Base-by-base conservation (phyloP, 2,329 filamentous ascomycete species). In the Calycina marina region DNA sequence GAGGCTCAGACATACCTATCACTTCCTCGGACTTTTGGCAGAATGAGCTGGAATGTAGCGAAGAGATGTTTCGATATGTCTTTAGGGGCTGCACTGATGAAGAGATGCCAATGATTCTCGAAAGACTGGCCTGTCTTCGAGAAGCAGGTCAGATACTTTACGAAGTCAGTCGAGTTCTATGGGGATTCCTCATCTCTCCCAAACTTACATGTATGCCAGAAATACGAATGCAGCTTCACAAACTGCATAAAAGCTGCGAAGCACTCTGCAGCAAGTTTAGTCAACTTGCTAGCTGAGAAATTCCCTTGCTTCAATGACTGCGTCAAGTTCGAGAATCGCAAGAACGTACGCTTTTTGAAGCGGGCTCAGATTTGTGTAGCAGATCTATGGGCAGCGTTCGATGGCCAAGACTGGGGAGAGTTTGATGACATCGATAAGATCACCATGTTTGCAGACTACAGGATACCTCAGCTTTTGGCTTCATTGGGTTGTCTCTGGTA, bases 401-500 rank as follows among this genome's bases (percentile, higher is more conserved):
- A 88, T 32, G 85, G 84, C 28, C 64, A 77, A 43, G 65, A 69
- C 15, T 86, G 77, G 48, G 92, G 90, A 18, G 62, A 68, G 16
- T 98, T 98, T 55, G 53, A 72, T 36, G 90, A 98, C 52, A 93
- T 98, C 46, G 79, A 90, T 58, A 84, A 85, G 53, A 79, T 98
- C 48, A 98, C 90, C 39, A 96, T 96, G 77, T 98, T 98, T 61
- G 86, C 90, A 50, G 90, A 98, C 60, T 98, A 98, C 53, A 79
- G 90, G 26, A 78, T 98, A 33, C 92, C 92, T 10, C 90, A 98
- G 58, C 90, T 94, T 45, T 68, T 98, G 18, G 74, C 86, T 47
- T 73, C 74, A 6, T 63, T 96, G 27, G 81, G 82, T 12, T 88
- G 85, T 36, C 59, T 98, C 30, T 73, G 71, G 47, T 94, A 90